Conservation (phyloP, 768 basidiomycete genomes). For the Sistotremastrum suecicum region DNA sequence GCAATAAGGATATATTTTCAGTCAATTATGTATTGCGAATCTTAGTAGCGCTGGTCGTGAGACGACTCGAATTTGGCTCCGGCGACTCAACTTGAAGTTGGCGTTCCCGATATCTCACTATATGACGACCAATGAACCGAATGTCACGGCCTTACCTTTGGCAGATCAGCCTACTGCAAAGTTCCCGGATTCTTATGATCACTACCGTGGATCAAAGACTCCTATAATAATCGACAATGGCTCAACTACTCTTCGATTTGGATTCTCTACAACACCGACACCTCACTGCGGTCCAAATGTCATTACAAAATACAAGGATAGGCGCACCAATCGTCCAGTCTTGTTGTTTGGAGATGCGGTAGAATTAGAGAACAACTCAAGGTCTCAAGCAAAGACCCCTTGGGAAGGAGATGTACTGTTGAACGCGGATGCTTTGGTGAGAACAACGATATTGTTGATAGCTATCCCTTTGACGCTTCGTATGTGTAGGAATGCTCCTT, state of each 20-base stretch:
- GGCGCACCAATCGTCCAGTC: conserved; percentile 69
- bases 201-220: conserved; percentile 32
- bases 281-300: conserved; percentile 58
- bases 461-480: conserved; percentile 7
- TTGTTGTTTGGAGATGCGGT: conserved; percentile 80
- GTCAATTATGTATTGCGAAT: too few relatives aligned
- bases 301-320: conserved; percentile 80
- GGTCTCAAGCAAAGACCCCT: conserved; percentile 62
- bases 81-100: too few relatives aligned
- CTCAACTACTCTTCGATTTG: conserved; percentile 68
- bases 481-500: conserved; percentile 78
- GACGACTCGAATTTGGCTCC: too few relatives aligned
- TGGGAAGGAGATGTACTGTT: conserved; percentile 93
- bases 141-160: too few relatives aligned
- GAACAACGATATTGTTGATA: conserved; percentile 16
- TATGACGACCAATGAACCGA: too few relatives aligned
- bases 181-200: conserved; percentile 32
- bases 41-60: too few relatives aligned
- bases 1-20: too few relatives aligned
- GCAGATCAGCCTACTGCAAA: background rate
- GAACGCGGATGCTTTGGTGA: conserved; percentile 86
- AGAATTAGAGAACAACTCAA: conserved; percentile 74
- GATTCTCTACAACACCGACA: conserved; percentile 47
- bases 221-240: conserved; percentile 88
- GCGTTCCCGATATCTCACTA: too few relatives aligned